Base-by-base conservation (phyloP, 306 rosid genomes). In the Vigna angularis region DNA sequence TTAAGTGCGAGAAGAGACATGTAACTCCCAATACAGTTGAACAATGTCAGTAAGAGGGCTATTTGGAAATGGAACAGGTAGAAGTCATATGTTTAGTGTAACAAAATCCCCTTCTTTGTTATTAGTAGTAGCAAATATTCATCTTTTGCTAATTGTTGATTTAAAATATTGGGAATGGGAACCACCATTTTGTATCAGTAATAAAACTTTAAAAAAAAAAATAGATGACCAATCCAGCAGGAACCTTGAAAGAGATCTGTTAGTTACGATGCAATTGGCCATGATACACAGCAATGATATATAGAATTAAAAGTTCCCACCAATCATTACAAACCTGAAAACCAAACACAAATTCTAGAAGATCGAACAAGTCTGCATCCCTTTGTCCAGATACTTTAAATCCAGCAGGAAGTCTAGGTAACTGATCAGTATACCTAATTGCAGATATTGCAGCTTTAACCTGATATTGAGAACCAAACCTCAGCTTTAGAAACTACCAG, bases 321-420 rank as follows among this genome's bases (percentile, higher is more conserved):
- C 7, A 78, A 66, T 16, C 51, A 70, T 38, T 22, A 66, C 93
- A 83, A 81, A 95, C 98, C 98, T 95, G 98, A 73, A 95, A 95
- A 50, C 98, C 98, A 67, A 95, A 95, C 67, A 83, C 92, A 79
- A 48, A 87, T 88, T 95, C 98, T 83, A 95, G 82, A 78, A 92
- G 97, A 81, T 95, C 98, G 73, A 95, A 95, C 93, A 92, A 87
- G 85, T 95, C 98, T 28, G 90, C 88, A 85, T 84, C 93, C 81
- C 98, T 87, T 51, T 80, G 88, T 83, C 93, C 92, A 74, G 88
- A 86, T 67, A 89, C 85, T 75, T 83, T 85, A 83, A 83, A 89
- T 63, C 86, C 89, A 83, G 87, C 52, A 77, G 98, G 96, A 84
- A 92, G 91, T 85, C 89, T 86, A 22, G 96, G 97, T 67, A 89